Evolutionary conservation across 495 filamentous ascomycete genomes (phyloP), one percentile per base, ranked within the genome.

Genomic region (Penicillium diatomitis): DNA sequence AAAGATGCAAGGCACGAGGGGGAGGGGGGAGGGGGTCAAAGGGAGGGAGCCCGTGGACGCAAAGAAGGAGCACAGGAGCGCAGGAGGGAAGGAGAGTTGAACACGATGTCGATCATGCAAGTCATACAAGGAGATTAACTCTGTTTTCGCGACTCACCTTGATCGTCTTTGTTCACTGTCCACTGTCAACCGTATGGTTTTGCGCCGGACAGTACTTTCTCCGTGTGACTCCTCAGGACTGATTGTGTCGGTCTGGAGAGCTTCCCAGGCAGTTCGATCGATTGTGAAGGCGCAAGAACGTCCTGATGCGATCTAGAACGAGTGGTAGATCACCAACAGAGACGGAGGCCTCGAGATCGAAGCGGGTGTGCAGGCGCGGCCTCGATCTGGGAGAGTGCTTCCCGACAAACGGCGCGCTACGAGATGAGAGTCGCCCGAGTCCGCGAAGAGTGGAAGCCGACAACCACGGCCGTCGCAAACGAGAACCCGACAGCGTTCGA

Each of bases 1-100:
- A 49, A 43, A 38, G 53, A 71, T 69, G 68, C 68, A 71, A 71
- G 68, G 68, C 68, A 71, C 64, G 56, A 65, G 63, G 57, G 58
- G 56, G 20, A 2, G 20, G 20, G 20, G 63, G 57, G 58, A 55
- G 20, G 20, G 20, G 20, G 20, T 20, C 20, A 46, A 10, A 30
- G 28, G 52, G 52, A 61, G 46, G 58, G 55, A 63, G 60, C 61
- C 60, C 60, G 60, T 63, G 60, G 60, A 57, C 60, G 42, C 53
- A 56, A 54, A 52, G 57, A 44, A 50, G 48, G 5, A 12, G 33
- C 43, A 47, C 41, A 4, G 8, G 28, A 49, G 48, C 49, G 44
- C 20, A 39, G 37, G 43, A 48, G 8, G 11, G 27, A 36, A 33
- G 35, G 33, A 31, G 32, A 35, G 20, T 20, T 2, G 10, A 28